phyloP scores from a whole-genome alignment of 345 rosid genomes.

The Heritiera fomes region DNA sequence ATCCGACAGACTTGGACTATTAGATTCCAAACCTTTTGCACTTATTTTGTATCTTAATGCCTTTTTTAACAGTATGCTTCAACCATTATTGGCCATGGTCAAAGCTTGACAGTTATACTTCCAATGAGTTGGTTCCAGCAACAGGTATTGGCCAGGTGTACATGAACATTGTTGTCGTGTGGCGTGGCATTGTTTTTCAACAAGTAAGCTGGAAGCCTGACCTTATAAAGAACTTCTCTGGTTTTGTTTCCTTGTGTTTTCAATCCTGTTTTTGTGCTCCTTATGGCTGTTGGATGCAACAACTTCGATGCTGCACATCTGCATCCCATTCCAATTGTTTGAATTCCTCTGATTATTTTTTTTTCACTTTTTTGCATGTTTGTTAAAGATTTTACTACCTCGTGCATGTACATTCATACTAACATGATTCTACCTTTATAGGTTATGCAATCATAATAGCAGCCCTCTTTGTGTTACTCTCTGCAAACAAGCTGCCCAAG shows the following conservation, averaged over 20 bases:
- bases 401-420: not conserved
- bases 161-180: not conserved
- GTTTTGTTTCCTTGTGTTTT: slow-evolving; percentile 10
- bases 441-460: not conserved
- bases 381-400: not conserved
- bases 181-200: not conserved
- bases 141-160: not conserved
- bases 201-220: slow-evolving; percentile 2
- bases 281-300: not conserved
- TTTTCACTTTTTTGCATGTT: not conserved
- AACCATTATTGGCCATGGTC: not conserved
- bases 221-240: slow-evolving; percentile 17
- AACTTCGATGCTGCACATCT: not conserved
- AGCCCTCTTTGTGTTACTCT: not conserved
- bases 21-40: not conserved
- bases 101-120: not conserved
- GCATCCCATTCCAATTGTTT: not conserved
- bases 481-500: not conserved
- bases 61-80: slow-evolving; percentile 2
- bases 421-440: not conserved
- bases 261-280: not conserved
- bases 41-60: not conserved
- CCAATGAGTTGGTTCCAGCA: not conserved
- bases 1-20: not conserved
- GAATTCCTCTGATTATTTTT: not conserved